Base-by-base conservation (phyloP, 2,329 filamentous ascomycete species). In the Orbilia ellipsospora region DNA sequence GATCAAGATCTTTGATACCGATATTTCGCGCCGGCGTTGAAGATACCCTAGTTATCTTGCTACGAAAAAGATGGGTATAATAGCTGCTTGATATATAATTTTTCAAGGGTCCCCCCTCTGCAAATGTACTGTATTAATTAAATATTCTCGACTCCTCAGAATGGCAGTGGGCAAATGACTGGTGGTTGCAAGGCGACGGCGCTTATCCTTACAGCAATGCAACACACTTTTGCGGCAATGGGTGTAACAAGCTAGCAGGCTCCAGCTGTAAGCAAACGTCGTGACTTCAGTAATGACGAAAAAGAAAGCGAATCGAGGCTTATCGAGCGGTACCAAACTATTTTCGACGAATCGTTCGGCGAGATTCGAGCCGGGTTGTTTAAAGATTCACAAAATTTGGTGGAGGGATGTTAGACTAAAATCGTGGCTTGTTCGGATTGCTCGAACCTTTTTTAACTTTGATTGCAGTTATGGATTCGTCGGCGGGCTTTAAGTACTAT, bases 151-250 rank as follows among this genome's bases (percentile, higher is more conserved):
- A 36, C 3, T 51, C n/a, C 28, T n/a, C 15, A 15, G n/a, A 23
- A 45, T 63, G 15, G 26, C 7, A 31, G n/a, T 57, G 57, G 65
- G 45, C 57, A 50, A 74, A 55, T 60, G 59, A 74, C 64, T 26
- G 70, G 57, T 59, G 45, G 50, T 55, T 51, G 36, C 6, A 15
- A 56, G 26, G 51, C 23, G 16, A 48, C 63, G 72, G 72, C 72
- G 72, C 72, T 69, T 75, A 75, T 48, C 67, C 72, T 63, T 59
- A 75, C 72, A 75, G 40, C 52, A 69, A 65, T 67, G 64, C 72
- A 75, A 75, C 72, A 64, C 70, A 59, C 18, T 48, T 57, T 62
- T 75, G 64, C 63, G 44, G 64, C 72, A 63, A 18, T 57, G 18
- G 10, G 40, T 26, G 72, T 75, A 64, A 44, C 72, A 65, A 50